phyloP scores from a whole-genome alignment of 2,329 filamentous ascomycete species.

The Cladophialophora immunda region DNA sequence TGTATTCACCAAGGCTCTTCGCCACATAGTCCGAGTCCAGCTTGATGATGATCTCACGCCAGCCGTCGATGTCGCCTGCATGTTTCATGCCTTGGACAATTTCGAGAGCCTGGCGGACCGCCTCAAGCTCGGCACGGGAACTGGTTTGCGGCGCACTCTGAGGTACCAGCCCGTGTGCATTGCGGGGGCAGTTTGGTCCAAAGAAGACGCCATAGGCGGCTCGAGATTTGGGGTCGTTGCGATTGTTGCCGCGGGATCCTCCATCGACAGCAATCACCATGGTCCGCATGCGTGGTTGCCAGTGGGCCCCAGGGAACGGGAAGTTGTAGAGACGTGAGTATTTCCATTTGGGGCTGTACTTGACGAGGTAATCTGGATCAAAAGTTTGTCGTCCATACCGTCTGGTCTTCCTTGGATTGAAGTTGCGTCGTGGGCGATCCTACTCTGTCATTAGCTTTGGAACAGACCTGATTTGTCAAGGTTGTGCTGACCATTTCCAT shows the following conservation, averaged over 20 bases:
- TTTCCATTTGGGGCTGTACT: conserved; percentile 39
- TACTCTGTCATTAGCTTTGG: conserved; percentile 7
- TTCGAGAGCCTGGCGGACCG: conserved; percentile 59
- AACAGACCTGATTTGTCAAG: neutral
- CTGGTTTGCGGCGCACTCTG: conserved; percentile 51
- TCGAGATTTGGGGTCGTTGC: conserved; percentile 29
- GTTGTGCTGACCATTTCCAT: conserved; percentile 7
- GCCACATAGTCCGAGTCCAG: conserved; percentile 64
- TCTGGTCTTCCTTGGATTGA: conserved; percentile 36
- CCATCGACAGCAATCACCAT: conserved; percentile 38
- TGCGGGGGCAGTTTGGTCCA: conserved; percentile 35
- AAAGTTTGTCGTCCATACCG: conserved; percentile 39
- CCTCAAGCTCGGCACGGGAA: conserved; percentile 66
- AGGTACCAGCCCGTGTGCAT: conserved; percentile 29
- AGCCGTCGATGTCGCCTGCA: conserved; percentile 40
- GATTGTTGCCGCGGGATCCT: conserved; percentile 35
- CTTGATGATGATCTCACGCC: conserved; percentile 59
- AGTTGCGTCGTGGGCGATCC: conserved; percentile 38
- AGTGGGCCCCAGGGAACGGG: conserved; percentile 33
- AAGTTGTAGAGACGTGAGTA: conserved; percentile 37
- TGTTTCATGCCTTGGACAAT: conserved; percentile 31
- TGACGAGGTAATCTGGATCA: conserved; percentile 35
- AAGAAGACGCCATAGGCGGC: conserved; percentile 38
- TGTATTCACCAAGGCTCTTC: conserved; percentile 56
- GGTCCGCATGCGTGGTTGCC: conserved; percentile 36